A percentile compares a stretch with the other conserved stretches of the same genome.
phyloP scores from a whole-genome alignment of 129 eudicot species.

The Lonicera japonica region DNA sequence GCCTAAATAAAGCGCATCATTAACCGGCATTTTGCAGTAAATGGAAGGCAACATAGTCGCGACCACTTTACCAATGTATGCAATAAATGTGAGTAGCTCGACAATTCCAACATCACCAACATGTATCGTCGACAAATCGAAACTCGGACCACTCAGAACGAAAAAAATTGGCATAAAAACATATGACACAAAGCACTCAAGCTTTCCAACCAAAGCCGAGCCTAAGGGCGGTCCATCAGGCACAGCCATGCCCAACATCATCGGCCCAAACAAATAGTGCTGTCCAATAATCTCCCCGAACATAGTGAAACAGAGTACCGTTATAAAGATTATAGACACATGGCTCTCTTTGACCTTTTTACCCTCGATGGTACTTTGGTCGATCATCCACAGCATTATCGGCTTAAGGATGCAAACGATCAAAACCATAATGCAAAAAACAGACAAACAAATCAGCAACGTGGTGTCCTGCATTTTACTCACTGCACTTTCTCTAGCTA shows the following conservation, averaged over 20 bases:
- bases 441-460: neutral
- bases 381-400: conserved; percentile 9
- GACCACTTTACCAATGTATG: neutral
- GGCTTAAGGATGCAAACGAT: conserved; percentile 10
- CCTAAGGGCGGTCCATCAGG: conserved; percentile 32
- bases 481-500: neutral
- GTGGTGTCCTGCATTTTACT: neutral
- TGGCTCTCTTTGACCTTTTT: neutral
- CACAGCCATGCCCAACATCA: conserved; percentile 16
- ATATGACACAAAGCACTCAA: conserved; percentile 11
- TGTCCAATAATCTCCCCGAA: conserved; percentile 4
- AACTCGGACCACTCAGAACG: neutral
- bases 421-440: neutral
- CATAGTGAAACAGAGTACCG: conserved; percentile 1
- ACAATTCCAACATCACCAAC: neutral
- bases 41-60: conserved; percentile 2
- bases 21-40: conserved; percentile 6
- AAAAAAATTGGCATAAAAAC: conserved; percentile 15
- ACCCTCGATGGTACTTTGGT: conserved; percentile 1
- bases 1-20: conserved; percentile 13
- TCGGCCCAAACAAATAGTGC: conserved; percentile 15
- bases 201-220: conserved; percentile 4
- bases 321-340: neutral
- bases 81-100: neutral
- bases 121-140: conserved; percentile 3